Percentiles rank a stretch among this genome's conserved stretches.
phyloP scores from a whole-genome alignment of 495 filamentous ascomycete genomes.

The Aspergillus bertholletiae region DNA sequence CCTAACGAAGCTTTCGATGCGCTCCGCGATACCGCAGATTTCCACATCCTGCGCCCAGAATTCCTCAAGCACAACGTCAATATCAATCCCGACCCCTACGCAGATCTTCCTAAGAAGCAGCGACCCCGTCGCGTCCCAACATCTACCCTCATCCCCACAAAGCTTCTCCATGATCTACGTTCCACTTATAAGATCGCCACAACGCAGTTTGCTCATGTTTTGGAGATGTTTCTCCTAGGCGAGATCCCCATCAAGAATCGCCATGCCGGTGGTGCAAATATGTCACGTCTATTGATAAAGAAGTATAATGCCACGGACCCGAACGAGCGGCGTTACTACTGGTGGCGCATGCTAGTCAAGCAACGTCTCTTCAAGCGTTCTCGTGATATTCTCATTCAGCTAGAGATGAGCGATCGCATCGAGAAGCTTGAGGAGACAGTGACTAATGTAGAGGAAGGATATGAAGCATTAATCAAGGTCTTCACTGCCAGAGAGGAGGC shows the following conservation, averaged over 20 bases:
- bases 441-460: conserved; percentile 76
- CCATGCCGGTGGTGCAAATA: conserved; percentile 47
- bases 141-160: conserved; percentile 57
- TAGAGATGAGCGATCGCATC: conserved; percentile 72
- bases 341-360: conserved; percentile 83
- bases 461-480: conserved; percentile 61
- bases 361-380: conserved; percentile 78
- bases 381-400: conserved; percentile 68
- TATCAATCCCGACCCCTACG: conserved; percentile 41
- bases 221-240: conserved; percentile 87
- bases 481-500: conserved; percentile 39
- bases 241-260: conserved; percentile 63
- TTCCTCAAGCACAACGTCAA: conserved; percentile 42
- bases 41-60: conserved; percentile 56
- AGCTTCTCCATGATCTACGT: conserved; percentile 58
- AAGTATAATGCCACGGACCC: conserved; percentile 49
- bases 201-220: conserved; percentile 80
- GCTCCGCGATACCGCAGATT: conserved; percentile 79
- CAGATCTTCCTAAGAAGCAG: conserved; percentile 32
- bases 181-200: conserved; percentile 69
- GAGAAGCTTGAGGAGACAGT: conserved; percentile 79
- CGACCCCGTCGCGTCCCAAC: conserved; percentile 52
- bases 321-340: conserved; percentile 64
- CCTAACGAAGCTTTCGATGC: conserved; percentile 94
- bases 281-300: conserved; percentile 48